A percentile compares a stretch with the other conserved stretches of the same genome.
Evolutionary conservation across 2,329 filamentous ascomycete genomes (phyloP).

Genomic region (Epichloe bromicola): DNA sequence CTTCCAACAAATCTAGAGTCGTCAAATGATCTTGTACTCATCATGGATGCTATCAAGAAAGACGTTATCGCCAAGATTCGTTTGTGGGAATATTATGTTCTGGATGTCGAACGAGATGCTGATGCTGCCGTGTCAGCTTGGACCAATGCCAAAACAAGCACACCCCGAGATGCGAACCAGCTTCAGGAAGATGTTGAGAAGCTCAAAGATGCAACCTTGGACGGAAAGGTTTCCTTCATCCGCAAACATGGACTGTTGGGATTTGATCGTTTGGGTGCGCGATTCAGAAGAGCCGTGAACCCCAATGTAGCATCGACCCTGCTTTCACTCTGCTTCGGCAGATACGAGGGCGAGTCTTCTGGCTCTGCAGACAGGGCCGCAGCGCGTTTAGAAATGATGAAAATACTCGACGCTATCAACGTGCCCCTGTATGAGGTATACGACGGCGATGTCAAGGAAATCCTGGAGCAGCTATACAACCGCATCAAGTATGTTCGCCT

Average conservation of each 20-base stretch:
- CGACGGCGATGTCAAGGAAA: slow-evolving; percentile 67
- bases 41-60: slow-evolving; percentile 76
- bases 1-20: slow-evolving; percentile 63
- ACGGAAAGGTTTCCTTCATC: slow-evolving; percentile 48
- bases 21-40: slow-evolving; percentile 57
- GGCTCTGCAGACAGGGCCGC: slow-evolving; percentile 34
- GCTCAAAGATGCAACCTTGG: slow-evolving; percentile 30
- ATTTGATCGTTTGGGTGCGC: slow-evolving; percentile 62
- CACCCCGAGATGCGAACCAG: slow-evolving; percentile 31
- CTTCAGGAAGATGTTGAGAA: slow-evolving; percentile 29
- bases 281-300: slow-evolving; percentile 61
- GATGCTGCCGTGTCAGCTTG: slow-evolving; percentile 60
- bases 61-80: slow-evolving; percentile 65
- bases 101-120: slow-evolving; percentile 64
- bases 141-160: slow-evolving; percentile 44
- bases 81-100: slow-evolving; percentile 87
- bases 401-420: slow-evolving; percentile 73
- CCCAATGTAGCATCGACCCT: slow-evolving; percentile 53
- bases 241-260: slow-evolving; percentile 57
- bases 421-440: slow-evolving; percentile 86
- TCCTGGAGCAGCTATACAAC: slow-evolving; percentile 84
- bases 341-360: slow-evolving; percentile 38
- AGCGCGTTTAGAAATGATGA: slow-evolving; percentile 40
- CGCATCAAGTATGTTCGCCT: slow-evolving; percentile 88
- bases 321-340: slow-evolving; percentile 36